Evolutionary conservation across 2,329 filamentous ascomycete species (phyloP).

Genomic region (Metarhizium album): DNA sequence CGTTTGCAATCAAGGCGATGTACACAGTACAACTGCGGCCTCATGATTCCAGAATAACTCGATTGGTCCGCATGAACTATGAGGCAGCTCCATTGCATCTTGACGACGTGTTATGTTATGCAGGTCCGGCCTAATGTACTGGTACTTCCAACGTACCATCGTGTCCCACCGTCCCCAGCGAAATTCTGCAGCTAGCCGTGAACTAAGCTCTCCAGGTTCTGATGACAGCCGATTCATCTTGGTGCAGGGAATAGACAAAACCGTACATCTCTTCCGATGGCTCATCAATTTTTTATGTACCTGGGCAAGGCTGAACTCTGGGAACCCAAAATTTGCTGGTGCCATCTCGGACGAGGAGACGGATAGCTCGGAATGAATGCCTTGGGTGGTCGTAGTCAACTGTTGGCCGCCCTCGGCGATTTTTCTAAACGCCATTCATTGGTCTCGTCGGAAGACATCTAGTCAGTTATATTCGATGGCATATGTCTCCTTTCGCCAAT

Average conservation of each 20-base stretch:
- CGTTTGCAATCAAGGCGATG: too few relatives aligned
- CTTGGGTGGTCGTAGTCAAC: background rate
- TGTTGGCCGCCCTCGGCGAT: background rate
- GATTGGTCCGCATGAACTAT: too few relatives aligned
- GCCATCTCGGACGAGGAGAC: background rate
- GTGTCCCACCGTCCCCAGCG: background rate
- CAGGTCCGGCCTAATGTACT: background rate
- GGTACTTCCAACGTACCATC: background rate
- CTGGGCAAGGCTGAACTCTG: slow-evolving; percentile 4
- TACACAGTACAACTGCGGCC: too few relatives aligned
- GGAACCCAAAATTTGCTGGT: background rate
- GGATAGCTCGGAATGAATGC: background rate
- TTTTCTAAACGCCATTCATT: too few relatives aligned
- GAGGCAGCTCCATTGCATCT: too few relatives aligned
- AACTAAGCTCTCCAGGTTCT: background rate
- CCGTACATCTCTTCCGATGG: background rate
- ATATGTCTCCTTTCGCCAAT: too few relatives aligned
- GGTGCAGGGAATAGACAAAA: background rate
- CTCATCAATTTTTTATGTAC: background rate
- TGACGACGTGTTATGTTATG: too few relatives aligned
- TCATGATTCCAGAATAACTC: too few relatives aligned
- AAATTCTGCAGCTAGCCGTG: background rate
- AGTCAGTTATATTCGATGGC: too few relatives aligned
- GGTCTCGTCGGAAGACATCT: too few relatives aligned
- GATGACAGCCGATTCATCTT: background rate